Base-by-base conservation (phyloP, 148 eudicot species). In the Polygonum maritimum region DNA sequence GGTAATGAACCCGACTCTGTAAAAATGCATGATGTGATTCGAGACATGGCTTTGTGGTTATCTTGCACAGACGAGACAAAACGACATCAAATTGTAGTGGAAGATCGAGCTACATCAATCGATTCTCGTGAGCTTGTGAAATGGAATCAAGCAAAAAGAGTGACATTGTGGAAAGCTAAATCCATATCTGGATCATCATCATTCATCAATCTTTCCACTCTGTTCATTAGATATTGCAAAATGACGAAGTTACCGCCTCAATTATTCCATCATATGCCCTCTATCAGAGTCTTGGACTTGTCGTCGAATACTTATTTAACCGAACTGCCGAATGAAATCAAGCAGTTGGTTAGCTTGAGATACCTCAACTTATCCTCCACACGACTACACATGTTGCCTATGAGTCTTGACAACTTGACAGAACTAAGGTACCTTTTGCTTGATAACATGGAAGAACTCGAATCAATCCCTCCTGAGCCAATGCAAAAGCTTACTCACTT, bases 321-420 rank as follows among this genome's bases (percentile, higher is more conserved):
- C 26, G 60, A 54, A 26, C 6, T 54, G 26, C 60, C 60, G 1
- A 1, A n/a, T 54, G 22, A 54, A 54, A 54, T 54, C 60, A 54
- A 54, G 60, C n/a, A 54, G 60, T n/a, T 54, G 60, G 60, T 54
- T n/a, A 7, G 60, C 60, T 21, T 54, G 60, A 54, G 60, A 54
- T 54, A n/a, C 19, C 60, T 54, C 60, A 54, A 54, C 60, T n/a
- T 54, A n/a, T 54, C 60, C 60, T 54, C 60, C 60, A 54, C 60
- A 54, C 5, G 26, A 26, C 21, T 54, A 54, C n/a, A 54, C 10
- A 54, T 6, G 14, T 54, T 54, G 60, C 60, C 26, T 54, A n/a
- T 3, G 60, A 21, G 60, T 19, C 60, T 54, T 21, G 3, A 10
- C 60, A 10, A 12, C 8, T 6, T 54, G 60, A 54, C n/a, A 54